Conservation (phyloP, 75 land plant species). For the Picea glauca region DNA sequence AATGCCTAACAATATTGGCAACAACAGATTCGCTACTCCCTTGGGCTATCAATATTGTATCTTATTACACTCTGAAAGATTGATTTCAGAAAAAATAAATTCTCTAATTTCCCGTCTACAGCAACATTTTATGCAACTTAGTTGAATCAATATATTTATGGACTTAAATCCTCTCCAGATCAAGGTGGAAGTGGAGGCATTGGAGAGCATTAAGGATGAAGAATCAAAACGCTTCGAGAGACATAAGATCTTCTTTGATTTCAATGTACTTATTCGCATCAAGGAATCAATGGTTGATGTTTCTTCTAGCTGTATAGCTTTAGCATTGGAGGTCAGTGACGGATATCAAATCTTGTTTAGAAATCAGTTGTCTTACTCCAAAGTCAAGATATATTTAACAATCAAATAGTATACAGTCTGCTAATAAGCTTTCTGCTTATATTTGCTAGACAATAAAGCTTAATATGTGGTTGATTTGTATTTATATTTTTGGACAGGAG, state of each 20-base stretch:
- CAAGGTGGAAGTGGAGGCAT: constrained; percentile 48
- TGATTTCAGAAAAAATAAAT: background rate
- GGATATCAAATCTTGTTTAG: background rate
- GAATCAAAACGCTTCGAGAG: constrained; percentile 45
- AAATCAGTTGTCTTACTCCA: background rate
- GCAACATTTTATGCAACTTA: background rate
- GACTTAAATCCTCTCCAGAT: constrained; percentile 20
- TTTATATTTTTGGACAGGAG: constrained; percentile 16
- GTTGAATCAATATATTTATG: constrained; percentile 1
- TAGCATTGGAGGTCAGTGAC: constrained; percentile 48
- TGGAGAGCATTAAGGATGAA: constrained; percentile 68
- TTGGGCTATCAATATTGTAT: background rate
- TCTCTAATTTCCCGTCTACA: background rate
- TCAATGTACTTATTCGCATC: constrained; percentile 31
- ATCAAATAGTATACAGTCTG: background rate
- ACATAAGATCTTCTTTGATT: constrained; percentile 53
- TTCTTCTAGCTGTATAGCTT: constrained; percentile 55
- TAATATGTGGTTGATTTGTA: background rate
- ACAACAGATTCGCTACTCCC: too few relatives aligned
- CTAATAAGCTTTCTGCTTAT: background rate
- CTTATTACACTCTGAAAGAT: background rate
- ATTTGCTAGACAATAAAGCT: background rate
- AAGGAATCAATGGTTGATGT: constrained; percentile 67
- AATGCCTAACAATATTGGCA: too few relatives aligned
- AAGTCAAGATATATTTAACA: background rate